Base-by-base conservation (phyloP, 2,329 filamentous ascomycete species). In the Sporothrix sp. region DNA sequence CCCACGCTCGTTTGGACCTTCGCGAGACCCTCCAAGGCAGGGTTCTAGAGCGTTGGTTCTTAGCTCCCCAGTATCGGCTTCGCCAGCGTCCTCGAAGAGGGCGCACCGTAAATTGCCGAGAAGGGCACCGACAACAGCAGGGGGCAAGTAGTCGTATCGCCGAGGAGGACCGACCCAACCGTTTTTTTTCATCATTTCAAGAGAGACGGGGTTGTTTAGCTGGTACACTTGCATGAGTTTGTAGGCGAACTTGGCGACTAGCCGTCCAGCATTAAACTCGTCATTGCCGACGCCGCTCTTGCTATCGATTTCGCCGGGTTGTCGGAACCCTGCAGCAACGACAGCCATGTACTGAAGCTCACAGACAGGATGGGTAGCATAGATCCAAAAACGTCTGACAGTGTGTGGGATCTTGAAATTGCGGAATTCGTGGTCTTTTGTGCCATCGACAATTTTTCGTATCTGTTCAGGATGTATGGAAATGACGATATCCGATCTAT, bases 361-460 rank as follows among this genome's bases (percentile, higher is more conserved):
- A n/a, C 64, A 68, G 9, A 63, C 59, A 1, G 69, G 74, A 28
- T 59, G 64, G 14, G 68, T 76, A 14, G 71, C 69, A 56, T 81
- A 80, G 14, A 84, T 67, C 81, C 81, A 85, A 57, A 82, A 70
- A n/a, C 81, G 77, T 16, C 64, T 67, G 5, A 82, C 75, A 14
- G 71, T 68, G 3, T 66, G 60, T 2, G 78, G 76, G 20, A 84
- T 71, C 44, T 69, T 72, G 65, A 76, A 82, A 14, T 66, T 64
- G 38, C 79, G 70, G 52, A 76, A 75, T 48, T 83, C 70, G 58
- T 81, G 72, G 50, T 78, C 68, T 50, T 75, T 74, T 3, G 62
- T 65, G 2, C 78, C 72, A 9, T 68, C 62, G 9, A 73, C 57
- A 30, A 84, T 75, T 11, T 69, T 62, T 7, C 65, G 59, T n/a